Evolutionary conservation across 805 yeast genomes (phyloP).

Genomic region (Ogataea haglerorum): DNA sequence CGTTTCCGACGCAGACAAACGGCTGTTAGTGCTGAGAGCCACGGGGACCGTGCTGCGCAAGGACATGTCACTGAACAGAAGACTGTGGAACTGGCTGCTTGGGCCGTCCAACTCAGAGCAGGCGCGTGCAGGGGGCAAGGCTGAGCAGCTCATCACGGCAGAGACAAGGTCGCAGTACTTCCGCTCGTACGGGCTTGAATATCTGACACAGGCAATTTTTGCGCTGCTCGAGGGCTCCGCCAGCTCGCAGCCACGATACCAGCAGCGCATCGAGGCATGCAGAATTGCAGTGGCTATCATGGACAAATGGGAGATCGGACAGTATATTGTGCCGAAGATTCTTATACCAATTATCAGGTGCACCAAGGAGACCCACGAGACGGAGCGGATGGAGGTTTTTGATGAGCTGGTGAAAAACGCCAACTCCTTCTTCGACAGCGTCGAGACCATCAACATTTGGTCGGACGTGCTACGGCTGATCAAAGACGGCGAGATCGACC

Average conservation of each 20-base stretch:
- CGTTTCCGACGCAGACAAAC: conserved; percentile 51
- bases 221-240: conserved; percentile 39
- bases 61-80: conserved; percentile 92
- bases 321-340: conserved; percentile 62
- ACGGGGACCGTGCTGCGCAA: conserved; percentile 67
- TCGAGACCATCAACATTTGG: conserved; percentile 82
- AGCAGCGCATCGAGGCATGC: conserved; percentile 48
- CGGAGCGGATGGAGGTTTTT: conserved; percentile 25
- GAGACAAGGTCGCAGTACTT: conserved; percentile 53
- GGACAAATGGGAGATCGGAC: conserved; percentile 96
- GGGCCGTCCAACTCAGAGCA: conserved; percentile 60
- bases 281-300: conserved; percentile 68
- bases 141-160: conserved; percentile 9
- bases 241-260: conserved; percentile 21
- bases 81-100: conserved; percentile 89
- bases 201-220: conserved; percentile 52
- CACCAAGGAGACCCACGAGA: conserved; percentile 34
- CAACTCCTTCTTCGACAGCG: conserved; percentile 74
- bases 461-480: conserved; percentile 50
- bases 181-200: conserved; percentile 47
- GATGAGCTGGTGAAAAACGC: conserved; percentile 56
- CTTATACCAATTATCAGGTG: conserved; percentile 62
- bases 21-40: conserved; percentile 57
- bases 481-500: conserved; percentile 37
- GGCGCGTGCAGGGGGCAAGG: conserved; percentile 3